Evolutionary conservation across 2,329 filamentous ascomycete genomes (phyloP), one percentile per base, ranked within the genome.

Genomic region (Colletotrichum godetiae): DNA sequence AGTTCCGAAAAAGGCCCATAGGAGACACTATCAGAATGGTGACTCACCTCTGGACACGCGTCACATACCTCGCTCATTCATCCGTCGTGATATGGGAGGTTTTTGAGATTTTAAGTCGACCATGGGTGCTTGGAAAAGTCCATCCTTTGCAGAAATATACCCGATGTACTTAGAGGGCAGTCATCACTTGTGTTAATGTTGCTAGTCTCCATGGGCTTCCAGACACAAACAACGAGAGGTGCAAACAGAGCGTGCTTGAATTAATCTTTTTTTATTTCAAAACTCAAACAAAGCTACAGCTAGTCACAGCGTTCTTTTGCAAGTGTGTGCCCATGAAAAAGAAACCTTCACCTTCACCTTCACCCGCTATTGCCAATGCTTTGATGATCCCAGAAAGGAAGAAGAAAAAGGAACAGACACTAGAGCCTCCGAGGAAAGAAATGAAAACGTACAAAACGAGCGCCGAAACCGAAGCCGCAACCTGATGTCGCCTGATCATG

Each of bases 401-500:
- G 27, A 29, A 42, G 37, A 27, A 55, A 60, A 33, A 49, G n/a
- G 19, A 49, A n/a, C 55, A 59, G n/a, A 42, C 24, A 59, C 37
- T 19, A 31, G 33, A 37, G 15, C 31, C 58, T 60, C 35, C 58
- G 24, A 31, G 24, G 11, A 53, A 22, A 29, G 35, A n/a, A 56
- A 55, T 35, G 13, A 37, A 55, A 71, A 73, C 60, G 56, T 70
- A 70, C 55, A 15, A 63, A 15, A 73, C 35, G 55, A 61, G 61
- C 71, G 46, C 67, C 71, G 56, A 60, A 61, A 42, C 46, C 59
- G 52, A 72, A 71, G 42, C 35, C 46, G 27, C 66, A 61, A 66
- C 6, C 67, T 67, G 56, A 66, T 68, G 35, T 73, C 60, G 67
- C 61, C 67, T 73, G 67, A 57, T 73, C 46, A 73, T 73, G 61